Evolutionary conservation across 2,329 filamentous ascomycete species (phyloP), one percentile per base, ranked within the genome.

Genomic region (Fusarium liriodendri): DNA sequence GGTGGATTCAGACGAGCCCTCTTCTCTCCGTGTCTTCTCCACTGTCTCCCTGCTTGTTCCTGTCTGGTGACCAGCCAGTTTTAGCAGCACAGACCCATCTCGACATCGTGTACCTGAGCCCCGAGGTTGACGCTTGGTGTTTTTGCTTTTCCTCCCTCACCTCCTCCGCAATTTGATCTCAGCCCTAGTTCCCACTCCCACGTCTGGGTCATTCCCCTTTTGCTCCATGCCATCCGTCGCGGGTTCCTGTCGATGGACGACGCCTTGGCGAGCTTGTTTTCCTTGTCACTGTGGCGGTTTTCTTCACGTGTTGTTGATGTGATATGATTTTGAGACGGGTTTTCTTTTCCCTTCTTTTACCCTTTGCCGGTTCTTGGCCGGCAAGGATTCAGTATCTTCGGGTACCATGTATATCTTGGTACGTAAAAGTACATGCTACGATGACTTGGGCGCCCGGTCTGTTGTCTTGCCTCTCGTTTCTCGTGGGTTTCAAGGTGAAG

Each of bases 141-240:
- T 63, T 62, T 62, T 64, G 13, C 37, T 73, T 64, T 64, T 55
- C 57, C 47, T 52, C 62, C 33, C 59, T 66, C 29, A 68, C 37
- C 32, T 45, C 40, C 71, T 74, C 71, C 71, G 54, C 71, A 74
- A 72, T 69, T 62, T 69, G 61, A 74, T 63, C 61, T 73, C 61
- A 73, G 67, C 71, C 67, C 68, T 74, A 73, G 71, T 61, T 69
- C 62, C 42, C 42, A 47, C 64, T 69, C 62, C 45, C 45, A 50
- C 11, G 37, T 33, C 35, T 59, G 33, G 61, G 16, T 47, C 27
- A 29, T 50, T 37, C 40, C 37, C 40, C 58, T 50, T 60, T 50
- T 22, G 32, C 40, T 62, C 45, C 58, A 40, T 47, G 27, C 27
- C 13, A 32, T 32, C 58, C 20, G 42, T 38, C 40, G 32, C 42